Percentiles rank a stretch among this genome's conserved stretches.
Conservation (phyloP, 2,329 filamentous ascomycete species). For the Fusarium clavum region DNA sequence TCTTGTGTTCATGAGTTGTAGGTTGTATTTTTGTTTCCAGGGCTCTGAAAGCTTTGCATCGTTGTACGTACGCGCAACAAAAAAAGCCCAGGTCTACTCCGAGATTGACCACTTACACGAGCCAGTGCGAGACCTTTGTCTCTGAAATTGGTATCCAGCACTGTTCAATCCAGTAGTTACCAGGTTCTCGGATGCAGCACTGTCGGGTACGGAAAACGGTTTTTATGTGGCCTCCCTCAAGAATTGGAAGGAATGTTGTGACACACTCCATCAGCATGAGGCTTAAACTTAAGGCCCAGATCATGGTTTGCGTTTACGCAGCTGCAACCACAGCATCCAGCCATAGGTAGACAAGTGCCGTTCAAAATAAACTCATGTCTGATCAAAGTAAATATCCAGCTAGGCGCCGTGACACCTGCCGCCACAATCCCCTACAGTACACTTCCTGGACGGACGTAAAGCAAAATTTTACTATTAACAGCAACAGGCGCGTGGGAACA, state of each 20-base stretch:
- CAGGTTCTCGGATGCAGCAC: conserved; percentile 17
- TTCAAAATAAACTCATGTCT: conserved; percentile 10
- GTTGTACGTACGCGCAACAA: neutral
- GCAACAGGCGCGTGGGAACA: conserved; percentile 18
- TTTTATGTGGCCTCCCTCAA: conserved; percentile 8
- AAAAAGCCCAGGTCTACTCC: neutral
- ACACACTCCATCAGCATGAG: conserved; percentile 21
- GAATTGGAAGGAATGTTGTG: conserved; percentile 29
- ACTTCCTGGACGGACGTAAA: neutral
- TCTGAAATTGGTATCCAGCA: neutral
- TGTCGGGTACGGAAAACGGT: conserved; percentile 12
- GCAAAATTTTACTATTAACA: neutral
- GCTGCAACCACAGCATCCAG: conserved; percentile 1
- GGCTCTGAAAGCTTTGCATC: neutral
- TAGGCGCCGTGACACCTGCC: conserved; percentile 6
- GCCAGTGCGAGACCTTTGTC: conserved; percentile 9
- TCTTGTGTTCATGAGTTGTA: conserved; percentile 18
- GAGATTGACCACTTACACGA: conserved; percentile 4
- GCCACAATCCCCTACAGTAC: conserved; percentile 4
- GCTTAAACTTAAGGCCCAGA: conserved; percentile 26
- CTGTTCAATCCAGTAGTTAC: neutral
- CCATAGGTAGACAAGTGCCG: conserved; percentile 16
- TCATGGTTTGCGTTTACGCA: conserved; percentile 14
- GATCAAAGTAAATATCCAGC: neutral
- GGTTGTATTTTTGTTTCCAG: conserved; percentile 14